phyloP scores from a whole-genome alignment of 257 asterid species.

The Linderniella brevidens region DNA sequence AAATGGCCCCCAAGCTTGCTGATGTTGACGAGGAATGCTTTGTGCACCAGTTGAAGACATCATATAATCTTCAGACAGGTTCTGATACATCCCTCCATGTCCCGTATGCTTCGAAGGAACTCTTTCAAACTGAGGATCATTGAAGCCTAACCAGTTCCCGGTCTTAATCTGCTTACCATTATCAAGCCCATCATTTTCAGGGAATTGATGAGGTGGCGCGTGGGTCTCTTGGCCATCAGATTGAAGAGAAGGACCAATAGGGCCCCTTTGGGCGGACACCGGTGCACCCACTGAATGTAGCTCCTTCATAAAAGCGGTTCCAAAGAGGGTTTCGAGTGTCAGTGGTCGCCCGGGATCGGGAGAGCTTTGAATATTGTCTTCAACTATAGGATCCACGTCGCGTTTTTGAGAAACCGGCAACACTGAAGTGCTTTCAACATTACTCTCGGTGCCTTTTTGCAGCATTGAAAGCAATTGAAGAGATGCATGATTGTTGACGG shows the following conservation, averaged over 20 bases:
- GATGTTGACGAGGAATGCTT: conserved; percentile 24
- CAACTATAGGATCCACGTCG: neutral
- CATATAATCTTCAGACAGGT: conserved; percentile 13
- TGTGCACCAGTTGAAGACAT: too few relatives aligned
- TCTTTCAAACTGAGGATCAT: conserved; percentile 17
- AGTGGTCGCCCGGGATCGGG: conserved; percentile 18
- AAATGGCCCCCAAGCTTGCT: conserved; percentile 23
- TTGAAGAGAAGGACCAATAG: conserved; percentile 17
- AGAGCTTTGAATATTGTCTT: conserved; percentile 7
- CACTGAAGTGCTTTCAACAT: conserved; percentile 7
- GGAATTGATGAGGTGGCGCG: conserved; percentile 16
- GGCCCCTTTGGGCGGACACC: conserved; percentile 44
- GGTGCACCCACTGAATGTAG: conserved; percentile 59
- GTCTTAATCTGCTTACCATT: conserved; percentile 16
- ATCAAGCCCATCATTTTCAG: conserved; percentile 13
- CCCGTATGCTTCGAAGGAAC: conserved; percentile 21
- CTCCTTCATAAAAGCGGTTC: conserved; percentile 62
- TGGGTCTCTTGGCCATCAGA: conserved; percentile 16
- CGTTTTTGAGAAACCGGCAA: conserved; percentile 15
- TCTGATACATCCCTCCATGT: conserved; percentile 15
- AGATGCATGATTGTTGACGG: conserved; percentile 36
- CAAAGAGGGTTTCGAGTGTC: conserved; percentile 59
- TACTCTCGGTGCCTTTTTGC: conserved; percentile 25
- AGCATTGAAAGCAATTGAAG: conserved; percentile 52
- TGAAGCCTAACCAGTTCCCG: conserved; percentile 31